phyloP scores from a whole-genome alignment of 768 basidiomycete species.

The Podaxis sp. region DNA sequence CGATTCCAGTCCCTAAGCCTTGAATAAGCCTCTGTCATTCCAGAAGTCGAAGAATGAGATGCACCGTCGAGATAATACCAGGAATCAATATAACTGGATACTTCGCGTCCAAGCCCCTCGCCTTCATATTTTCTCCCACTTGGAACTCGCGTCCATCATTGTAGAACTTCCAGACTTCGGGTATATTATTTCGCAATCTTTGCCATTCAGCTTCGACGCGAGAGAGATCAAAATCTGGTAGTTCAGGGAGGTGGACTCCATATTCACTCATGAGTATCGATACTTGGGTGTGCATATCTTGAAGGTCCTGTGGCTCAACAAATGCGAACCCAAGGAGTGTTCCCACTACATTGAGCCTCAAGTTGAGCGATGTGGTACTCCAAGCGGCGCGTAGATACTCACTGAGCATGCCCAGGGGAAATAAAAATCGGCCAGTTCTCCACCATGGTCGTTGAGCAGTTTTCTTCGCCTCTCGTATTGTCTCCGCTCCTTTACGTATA shows the following conservation, averaged over 20 bases:
- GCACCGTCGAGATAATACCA: slow-evolving; percentile 84
- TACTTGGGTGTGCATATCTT: slow-evolving; percentile 67
- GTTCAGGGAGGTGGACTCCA: slow-evolving; percentile 59
- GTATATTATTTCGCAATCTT: slow-evolving; percentile 62
- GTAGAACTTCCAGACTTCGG: slow-evolving; percentile 80
- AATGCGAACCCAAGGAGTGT: slow-evolving; percentile 60
- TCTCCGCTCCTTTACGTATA: slow-evolving; percentile 1
- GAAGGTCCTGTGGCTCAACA: slow-evolving; percentile 64
- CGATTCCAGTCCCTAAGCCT: slow-evolving; percentile 72
- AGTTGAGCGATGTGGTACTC: not conserved
- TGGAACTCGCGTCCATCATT: slow-evolving; percentile 80
- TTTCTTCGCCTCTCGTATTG: slow-evolving; percentile 1
- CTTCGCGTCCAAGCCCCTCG: slow-evolving; percentile 61
- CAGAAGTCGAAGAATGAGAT: slow-evolving; percentile 19
- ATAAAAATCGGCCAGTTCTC: slow-evolving; percentile 54
- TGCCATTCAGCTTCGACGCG: slow-evolving; percentile 73
- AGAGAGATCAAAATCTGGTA: slow-evolving; percentile 66
- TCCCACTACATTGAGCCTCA: slow-evolving; percentile 48
- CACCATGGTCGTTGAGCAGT: slow-evolving; percentile 25
- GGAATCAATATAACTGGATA: slow-evolving; percentile 87
- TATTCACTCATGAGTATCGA: slow-evolving; percentile 67
- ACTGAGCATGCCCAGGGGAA: slow-evolving; percentile 69
- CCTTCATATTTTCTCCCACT: slow-evolving; percentile 67
- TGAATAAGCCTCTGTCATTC: not conserved
- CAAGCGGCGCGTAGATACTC: slow-evolving; percentile 3